These are phyloP conservation scores for Phytopythium cucurbitacearum DNA, from an alignment of 352 stramenopile species.

Conservation along the genomic window DNA sequence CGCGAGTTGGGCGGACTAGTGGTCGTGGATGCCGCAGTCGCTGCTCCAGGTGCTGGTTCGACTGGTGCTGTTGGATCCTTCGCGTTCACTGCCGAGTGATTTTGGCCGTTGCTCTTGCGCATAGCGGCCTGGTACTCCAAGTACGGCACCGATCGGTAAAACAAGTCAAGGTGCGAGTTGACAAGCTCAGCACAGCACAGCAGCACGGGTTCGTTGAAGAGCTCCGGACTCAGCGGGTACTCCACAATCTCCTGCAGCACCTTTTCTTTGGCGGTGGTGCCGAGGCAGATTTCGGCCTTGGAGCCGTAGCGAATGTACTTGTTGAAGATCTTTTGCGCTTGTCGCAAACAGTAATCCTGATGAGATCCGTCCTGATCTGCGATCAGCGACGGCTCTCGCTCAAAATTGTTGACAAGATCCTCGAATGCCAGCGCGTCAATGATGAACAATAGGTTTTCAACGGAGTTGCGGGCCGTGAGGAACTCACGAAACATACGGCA, in stretches of 20 bases:
- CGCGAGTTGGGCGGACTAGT: not conserved
- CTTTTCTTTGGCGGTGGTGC: constrained; percentile 36
- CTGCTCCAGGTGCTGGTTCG: not conserved
- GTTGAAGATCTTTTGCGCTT: constrained; percentile 75
- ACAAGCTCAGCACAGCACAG: constrained; percentile 59
- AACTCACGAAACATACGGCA: constrained; percentile 61
- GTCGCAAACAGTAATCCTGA: constrained; percentile 52
- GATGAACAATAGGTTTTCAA: constrained; percentile 63
- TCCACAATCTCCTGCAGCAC: constrained; percentile 39
- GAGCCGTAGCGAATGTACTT: constrained; percentile 73
- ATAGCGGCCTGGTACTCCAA: constrained; percentile 31
- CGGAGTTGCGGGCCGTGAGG: constrained; percentile 44
- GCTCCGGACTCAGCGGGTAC: constrained; percentile 33
- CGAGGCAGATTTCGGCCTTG: constrained; percentile 58
- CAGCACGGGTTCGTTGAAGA: constrained; percentile 59
- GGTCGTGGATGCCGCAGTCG: not conserved
- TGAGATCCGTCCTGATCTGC: constrained; percentile 19
- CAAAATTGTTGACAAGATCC: constrained; percentile 58
- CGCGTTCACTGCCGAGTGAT: too few relatives aligned
- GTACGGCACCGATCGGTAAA: constrained; percentile 44
- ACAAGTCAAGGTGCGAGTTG: constrained; percentile 53
- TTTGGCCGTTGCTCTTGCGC: constrained; percentile 8
- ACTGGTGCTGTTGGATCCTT: not conserved
- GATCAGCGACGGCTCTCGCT: constrained; percentile 11
- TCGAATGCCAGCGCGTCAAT: constrained; percentile 65